A percentile compares a stretch with the other conserved stretches of the same genome.
Conservation (phyloP, 306 rosid species). For the Quercus gilva region DNA sequence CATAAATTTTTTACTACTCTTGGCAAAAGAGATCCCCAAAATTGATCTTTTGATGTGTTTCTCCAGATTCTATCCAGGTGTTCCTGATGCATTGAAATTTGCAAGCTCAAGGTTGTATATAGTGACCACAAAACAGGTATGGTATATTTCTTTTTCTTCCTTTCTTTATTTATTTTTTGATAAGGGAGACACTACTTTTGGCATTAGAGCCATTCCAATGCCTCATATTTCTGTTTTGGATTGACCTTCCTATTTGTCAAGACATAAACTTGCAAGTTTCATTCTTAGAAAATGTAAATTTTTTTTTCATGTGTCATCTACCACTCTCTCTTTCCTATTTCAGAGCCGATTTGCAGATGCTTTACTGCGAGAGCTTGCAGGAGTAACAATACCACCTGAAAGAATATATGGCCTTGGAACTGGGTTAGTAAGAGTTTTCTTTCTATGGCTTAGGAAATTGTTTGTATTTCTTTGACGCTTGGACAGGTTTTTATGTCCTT, state of each 20-base stretch:
- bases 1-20: background rate
- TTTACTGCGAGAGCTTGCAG: conserved; percentile 77
- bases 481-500: background rate
- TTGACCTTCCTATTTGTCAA: background rate
- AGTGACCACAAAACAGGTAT: conserved; percentile 86
- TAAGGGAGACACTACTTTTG: conserved; percentile 11
- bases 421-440: conserved; percentile 49
- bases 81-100: conserved; percentile 69
- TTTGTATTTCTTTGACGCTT: background rate
- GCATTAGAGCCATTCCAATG: background rate
- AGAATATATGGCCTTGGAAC: conserved; percentile 81
- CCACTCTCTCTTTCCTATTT: conserved; percentile 6
- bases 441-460: background rate
- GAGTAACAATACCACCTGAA: conserved; percentile 71
- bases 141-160: background rate
- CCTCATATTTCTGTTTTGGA: background rate
- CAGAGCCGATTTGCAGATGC: conserved; percentile 87
- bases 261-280: background rate
- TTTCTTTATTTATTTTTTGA: background rate
- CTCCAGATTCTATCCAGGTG: conserved; percentile 77
- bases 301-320: background rate
- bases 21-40: background rate
- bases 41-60: conserved; percentile 14
- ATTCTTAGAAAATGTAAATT: background rate
- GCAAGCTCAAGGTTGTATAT: conserved; percentile 74